Conservation (phyloP, 2,329 filamentous ascomycete species). For the Penicillium frequentans region DNA sequence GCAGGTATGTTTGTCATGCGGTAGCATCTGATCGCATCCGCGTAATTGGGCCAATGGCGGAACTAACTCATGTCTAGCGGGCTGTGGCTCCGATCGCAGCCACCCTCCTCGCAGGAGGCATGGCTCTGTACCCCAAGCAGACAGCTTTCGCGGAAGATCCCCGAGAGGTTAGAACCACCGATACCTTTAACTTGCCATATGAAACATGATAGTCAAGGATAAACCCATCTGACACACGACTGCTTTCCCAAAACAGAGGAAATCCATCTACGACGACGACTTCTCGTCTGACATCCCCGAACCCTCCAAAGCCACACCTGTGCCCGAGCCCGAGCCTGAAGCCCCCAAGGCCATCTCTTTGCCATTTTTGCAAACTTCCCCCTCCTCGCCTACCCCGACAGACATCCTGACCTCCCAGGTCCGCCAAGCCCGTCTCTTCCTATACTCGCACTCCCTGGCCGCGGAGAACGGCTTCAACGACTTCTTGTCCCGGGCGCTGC, state of each 20-base stretch:
- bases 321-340: constrained; percentile 7
- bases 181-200: neutral
- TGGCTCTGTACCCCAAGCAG: constrained; percentile 41
- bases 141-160: constrained; percentile 46
- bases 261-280: constrained; percentile 48
- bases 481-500: constrained; percentile 75
- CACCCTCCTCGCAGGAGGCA: constrained; percentile 41
- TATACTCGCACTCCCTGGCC: constrained; percentile 71
- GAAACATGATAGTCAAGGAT: neutral
- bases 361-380: constrained; percentile 19
- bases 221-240: constrained; percentile 14
- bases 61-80: constrained; percentile 34
- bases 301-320: constrained; percentile 22
- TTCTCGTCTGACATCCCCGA: constrained; percentile 33
- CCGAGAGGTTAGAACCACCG: constrained; percentile 24
- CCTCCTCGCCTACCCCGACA: constrained; percentile 70
- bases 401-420: constrained; percentile 85
- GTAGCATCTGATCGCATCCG: neutral
- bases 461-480: constrained; percentile 82
- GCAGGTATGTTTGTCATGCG: constrained; percentile 31
- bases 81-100: constrained; percentile 42
- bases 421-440: constrained; percentile 72
- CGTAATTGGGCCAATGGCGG: constrained; percentile 16
- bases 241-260: constrained; percentile 31
- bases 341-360: constrained; percentile 17